A percentile compares a stretch with the other conserved stretches of the same genome.
Conservation (phyloP, 1,284 basidiomycete genomes). For the Moesziomyces sp. region DNA sequence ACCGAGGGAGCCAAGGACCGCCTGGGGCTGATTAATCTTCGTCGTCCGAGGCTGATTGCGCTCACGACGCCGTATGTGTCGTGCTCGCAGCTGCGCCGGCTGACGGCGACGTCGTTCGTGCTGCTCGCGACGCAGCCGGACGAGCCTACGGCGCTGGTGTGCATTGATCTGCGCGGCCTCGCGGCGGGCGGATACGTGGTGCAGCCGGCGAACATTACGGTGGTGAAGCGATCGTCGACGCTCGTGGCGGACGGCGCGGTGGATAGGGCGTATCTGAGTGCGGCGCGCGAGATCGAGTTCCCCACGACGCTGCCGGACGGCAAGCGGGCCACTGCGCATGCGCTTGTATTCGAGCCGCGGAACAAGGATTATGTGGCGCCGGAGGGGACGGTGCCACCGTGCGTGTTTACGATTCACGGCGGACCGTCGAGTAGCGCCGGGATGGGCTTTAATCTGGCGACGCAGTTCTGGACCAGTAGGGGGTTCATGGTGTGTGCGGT, state of each 20-base stretch:
- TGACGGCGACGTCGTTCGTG: constrained; percentile 32
- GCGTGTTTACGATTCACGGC: constrained; percentile 75
- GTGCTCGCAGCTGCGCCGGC: constrained; percentile 32
- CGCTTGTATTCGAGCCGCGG: constrained; percentile 75
- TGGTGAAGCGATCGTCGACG: constrained; percentile 45
- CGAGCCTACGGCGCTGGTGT: constrained; percentile 40
- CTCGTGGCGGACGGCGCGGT: constrained; percentile 39
- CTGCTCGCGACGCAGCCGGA: constrained; percentile 31
- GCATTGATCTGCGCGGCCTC: constrained; percentile 33
- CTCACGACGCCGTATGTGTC: constrained; percentile 41
- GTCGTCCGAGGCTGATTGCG: constrained; percentile 26
- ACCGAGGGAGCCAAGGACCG: constrained; percentile 25
- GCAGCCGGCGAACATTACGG: constrained; percentile 15
- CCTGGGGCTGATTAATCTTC: constrained; percentile 46
- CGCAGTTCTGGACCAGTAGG: constrained; percentile 71
- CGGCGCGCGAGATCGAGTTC: constrained; percentile 50
- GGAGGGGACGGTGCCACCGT: constrained; percentile 74
- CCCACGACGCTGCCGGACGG: constrained; percentile 57
- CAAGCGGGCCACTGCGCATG: constrained; percentile 66
- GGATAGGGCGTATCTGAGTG: constrained; percentile 34
- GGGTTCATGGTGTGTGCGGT: constrained; percentile 73
- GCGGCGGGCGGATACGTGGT: constrained; percentile 17
- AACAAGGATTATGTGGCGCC: constrained; percentile 74
- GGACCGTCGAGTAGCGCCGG: constrained; percentile 73
- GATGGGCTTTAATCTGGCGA: constrained; percentile 71